Evolutionary conservation across 768 basidiomycete species (phyloP).

Genomic region (Crassisporium funariophilum): DNA sequence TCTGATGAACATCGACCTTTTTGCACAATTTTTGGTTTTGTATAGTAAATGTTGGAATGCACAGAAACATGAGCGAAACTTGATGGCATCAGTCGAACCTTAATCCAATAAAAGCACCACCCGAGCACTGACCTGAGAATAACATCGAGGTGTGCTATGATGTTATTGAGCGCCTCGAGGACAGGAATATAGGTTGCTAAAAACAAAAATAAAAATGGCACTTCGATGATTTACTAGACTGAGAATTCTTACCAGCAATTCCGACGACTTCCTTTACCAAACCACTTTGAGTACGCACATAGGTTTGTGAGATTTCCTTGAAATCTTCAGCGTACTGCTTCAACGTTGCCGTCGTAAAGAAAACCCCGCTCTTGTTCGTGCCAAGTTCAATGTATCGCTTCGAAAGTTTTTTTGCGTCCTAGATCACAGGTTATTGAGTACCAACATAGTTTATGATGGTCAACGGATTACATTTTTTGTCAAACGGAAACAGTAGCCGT

Average conservation of each 20-base stretch:
- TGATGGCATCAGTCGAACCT: not conserved
- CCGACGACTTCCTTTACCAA: slow-evolving; percentile 92
- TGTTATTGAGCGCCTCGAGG: slow-evolving; percentile 78
- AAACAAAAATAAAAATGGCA: slow-evolving; percentile 3
- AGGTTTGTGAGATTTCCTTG: slow-evolving; percentile 64
- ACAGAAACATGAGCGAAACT: slow-evolving; percentile 93
- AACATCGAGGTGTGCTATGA: slow-evolving; percentile 91
- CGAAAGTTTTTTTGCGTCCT: slow-evolving; percentile 81
- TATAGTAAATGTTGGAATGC: slow-evolving; percentile 84
- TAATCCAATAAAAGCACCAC: not conserved
- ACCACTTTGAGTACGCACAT: slow-evolving; percentile 73
- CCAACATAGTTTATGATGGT: not conserved
- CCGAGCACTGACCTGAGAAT: slow-evolving; percentile 68
- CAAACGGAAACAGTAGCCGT: slow-evolving; percentile 91
- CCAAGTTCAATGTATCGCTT: slow-evolving; percentile 82
- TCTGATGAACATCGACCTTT: slow-evolving; percentile 53
- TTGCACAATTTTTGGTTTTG: slow-evolving; percentile 79
- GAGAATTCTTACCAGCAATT: slow-evolving; percentile 74
- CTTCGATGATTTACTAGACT: not conserved
- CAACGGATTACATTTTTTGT: slow-evolving; percentile 78
- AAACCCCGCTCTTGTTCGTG: slow-evolving; percentile 83
- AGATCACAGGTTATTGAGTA: slow-evolving; percentile 2
- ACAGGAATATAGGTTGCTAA: slow-evolving; percentile 93
- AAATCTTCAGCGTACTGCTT: slow-evolving; percentile 75
- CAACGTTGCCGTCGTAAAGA: slow-evolving; percentile 81